phyloP scores from a whole-genome alignment of 2,329 filamentous ascomycete genomes.

The Pestalotiopsis sp. region DNA sequence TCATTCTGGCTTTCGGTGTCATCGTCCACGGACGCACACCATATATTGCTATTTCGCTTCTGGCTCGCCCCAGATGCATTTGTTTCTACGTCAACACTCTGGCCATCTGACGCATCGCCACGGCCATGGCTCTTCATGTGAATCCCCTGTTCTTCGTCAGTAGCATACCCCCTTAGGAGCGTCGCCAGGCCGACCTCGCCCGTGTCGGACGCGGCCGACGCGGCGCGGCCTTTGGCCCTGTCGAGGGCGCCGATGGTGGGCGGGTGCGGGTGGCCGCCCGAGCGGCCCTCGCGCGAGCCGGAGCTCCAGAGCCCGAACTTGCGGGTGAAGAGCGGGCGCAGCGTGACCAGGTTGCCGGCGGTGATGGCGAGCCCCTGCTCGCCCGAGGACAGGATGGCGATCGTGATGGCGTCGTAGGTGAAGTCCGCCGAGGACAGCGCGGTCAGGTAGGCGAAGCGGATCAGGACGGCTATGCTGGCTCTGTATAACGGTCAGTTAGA shows the following conservation, averaged over 20 bases:
- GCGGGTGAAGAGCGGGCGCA: slow-evolving; percentile 41
- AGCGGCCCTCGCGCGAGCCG: not conserved
- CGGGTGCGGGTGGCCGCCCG: not conserved
- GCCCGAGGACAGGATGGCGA: slow-evolving; percentile 51
- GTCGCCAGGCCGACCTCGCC: not conserved
- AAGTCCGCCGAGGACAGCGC: slow-evolving; percentile 43
- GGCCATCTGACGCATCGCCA: not conserved
- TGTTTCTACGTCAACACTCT: not conserved
- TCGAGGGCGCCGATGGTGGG: slow-evolving; percentile 5
- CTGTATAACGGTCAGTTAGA: not conserved
- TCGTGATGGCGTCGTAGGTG: slow-evolving; percentile 4
- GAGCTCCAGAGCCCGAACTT: slow-evolving; percentile 3
- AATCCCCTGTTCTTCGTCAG: not conserved
- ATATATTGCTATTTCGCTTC: not conserved
- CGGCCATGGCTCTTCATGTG: not conserved
- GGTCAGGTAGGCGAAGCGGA: slow-evolving; percentile 42
- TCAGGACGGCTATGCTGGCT: slow-evolving; percentile 45
- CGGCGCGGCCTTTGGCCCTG: slow-evolving; percentile 1
- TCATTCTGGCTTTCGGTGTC: not conserved
- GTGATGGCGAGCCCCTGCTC: slow-evolving; percentile 51
- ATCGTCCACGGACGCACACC: not conserved
- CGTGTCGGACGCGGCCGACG: not conserved
- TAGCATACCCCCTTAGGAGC: not conserved
- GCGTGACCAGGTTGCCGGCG: slow-evolving; percentile 47
- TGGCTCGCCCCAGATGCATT: not conserved